Base-by-base conservation (phyloP, 495 filamentous ascomycete species). In the Penicillium malachiteum region DNA sequence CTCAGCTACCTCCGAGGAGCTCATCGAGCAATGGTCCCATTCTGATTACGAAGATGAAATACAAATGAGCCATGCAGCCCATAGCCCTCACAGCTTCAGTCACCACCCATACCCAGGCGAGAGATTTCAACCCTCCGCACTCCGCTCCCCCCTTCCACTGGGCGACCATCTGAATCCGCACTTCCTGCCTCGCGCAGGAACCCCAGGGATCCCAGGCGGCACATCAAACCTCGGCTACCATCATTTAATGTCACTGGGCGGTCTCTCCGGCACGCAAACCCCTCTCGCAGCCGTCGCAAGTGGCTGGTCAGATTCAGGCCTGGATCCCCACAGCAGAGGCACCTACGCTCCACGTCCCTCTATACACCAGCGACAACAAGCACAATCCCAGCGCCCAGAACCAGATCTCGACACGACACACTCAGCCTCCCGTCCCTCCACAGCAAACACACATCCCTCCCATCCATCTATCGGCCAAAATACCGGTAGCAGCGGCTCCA, bases 211-310 rank as follows among this genome's bases (percentile, higher is more conserved):
- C 49, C 88, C 89, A 1, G 91, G 91, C 43, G 89, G 89, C 21
- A 91, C 89, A 5, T 92, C 92, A 3, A 96, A 92, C 62, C 79
- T 97, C 21, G 87, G 89, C 59, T 97, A 97, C 68, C 92, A 96
- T 69, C 92, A 96, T 70, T 84, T 91, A 2, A 83, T 96, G 26
- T 84, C 86, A 0, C 76, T 86, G 6, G 89, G 87, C 0, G 76
- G 74, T 7, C 78, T 96, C 35, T 90, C 91, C 2, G 93, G 94
- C 1, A 84, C 88, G 3, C 86, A 91, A 45, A 97, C 92, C 2
- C 94, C 93, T 0, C 81, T 96, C 0, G 89, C 90, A 1, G 91
- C 90, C 7, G 89, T 93, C 6, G 73, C 81, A 13, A 74, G 72
- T 51, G 72, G 73, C 33, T 85, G 82, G 80, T 70, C 74, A 10